Base-by-base conservation (phyloP, 306 rosid species). In the Inga oerstediana region DNA sequence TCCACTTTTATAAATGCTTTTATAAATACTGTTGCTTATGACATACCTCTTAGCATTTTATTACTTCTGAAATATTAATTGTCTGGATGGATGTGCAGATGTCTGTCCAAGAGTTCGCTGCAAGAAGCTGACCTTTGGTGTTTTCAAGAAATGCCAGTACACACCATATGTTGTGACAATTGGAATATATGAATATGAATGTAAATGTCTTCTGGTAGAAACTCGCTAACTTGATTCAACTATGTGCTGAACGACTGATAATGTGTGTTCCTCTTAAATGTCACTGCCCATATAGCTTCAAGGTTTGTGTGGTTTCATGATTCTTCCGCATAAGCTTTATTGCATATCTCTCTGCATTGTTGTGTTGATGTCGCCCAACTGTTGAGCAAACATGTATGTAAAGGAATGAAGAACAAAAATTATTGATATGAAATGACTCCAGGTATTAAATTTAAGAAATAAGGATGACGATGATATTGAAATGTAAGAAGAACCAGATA, bases 221-320 rank as follows among this genome's bases (percentile, higher is more conserved):
- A 84, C 80, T 87, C 79, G 51, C 94, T 84, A 85, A 87, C 90
- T 80, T 75, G 78, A 77, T 86, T 78, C 86, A 81, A 79, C 70
- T 73, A 44, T 84, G 79, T 70, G 76, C 83, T 75, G 35, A 86
- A 88, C 72, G 85, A 82, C 69, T 66, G 79, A 83, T 85, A 67
- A 73, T 82, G 85, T 72, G 66, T 79, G 67, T 11, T 67, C 41
- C 65, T 75, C 34, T 11, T 39, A 35, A 64, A 79, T 86, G 34
- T 75, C 19, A 5, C 22, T 48, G 8, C 24, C 22, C 24, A 8
- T 68, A 16, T 74, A 9, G 10, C 24, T 65, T 81, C 7, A 43
- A 6, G 43, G 17, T 35, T 37, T 70, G 34, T 11, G 34, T 14
- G 27, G 17, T 70, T 15, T 12, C 12, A n/a, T 44, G n/a, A 17